A percentile compares a stretch with the other conserved stretches of the same genome.
These are phyloP conservation scores for Zygotorulaspora sp. DNA, from an alignment of 805 yeast species.

Conservation along the genomic window DNA sequence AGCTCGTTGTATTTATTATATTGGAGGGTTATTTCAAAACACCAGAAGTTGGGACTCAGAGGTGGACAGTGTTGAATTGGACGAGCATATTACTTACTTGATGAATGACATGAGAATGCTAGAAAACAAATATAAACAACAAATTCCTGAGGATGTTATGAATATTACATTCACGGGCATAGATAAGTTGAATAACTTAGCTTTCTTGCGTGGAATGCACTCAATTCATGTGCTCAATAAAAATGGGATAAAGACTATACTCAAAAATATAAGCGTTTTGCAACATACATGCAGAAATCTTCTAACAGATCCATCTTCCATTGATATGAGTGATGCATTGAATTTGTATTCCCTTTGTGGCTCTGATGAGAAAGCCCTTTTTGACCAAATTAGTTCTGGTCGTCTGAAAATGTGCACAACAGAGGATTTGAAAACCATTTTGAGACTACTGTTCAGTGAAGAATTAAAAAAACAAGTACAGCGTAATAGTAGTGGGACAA, in stretches of 20 bases:
- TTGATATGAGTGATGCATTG: slow-evolving; percentile 24
- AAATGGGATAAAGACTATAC: slow-evolving; percentile 32
- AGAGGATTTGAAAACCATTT: slow-evolving; percentile 26
- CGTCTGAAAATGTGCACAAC: slow-evolving; percentile 17
- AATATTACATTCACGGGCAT: slow-evolving; percentile 27
- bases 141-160: slow-evolving; percentile 18
- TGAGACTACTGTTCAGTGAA: slow-evolving; percentile 33
- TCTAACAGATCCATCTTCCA: slow-evolving; percentile 19
- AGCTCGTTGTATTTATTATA: slow-evolving; percentile 28
- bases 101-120: slow-evolving; percentile 26
- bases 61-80: slow-evolving; percentile 31
- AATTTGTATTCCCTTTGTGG: slow-evolving; percentile 25
- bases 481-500: slow-evolving; percentile 16
- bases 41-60: slow-evolving; percentile 31
- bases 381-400: slow-evolving; percentile 18
- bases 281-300: slow-evolving; percentile 31
- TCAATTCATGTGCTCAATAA: slow-evolving; percentile 26
- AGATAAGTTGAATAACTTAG: slow-evolving; percentile 21
- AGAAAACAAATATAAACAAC: slow-evolving; percentile 28
- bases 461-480: slow-evolving; percentile 24
- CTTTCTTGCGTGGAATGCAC: slow-evolving; percentile 26
- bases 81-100: slow-evolving; percentile 26
- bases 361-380: slow-evolving; percentile 20
- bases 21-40: slow-evolving; percentile 26
- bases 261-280: slow-evolving; percentile 30